Evolutionary conservation across 495 filamentous ascomycete species (phyloP), one percentile per base, ranked within the genome.

Genomic region (Tricharina praecox): DNA sequence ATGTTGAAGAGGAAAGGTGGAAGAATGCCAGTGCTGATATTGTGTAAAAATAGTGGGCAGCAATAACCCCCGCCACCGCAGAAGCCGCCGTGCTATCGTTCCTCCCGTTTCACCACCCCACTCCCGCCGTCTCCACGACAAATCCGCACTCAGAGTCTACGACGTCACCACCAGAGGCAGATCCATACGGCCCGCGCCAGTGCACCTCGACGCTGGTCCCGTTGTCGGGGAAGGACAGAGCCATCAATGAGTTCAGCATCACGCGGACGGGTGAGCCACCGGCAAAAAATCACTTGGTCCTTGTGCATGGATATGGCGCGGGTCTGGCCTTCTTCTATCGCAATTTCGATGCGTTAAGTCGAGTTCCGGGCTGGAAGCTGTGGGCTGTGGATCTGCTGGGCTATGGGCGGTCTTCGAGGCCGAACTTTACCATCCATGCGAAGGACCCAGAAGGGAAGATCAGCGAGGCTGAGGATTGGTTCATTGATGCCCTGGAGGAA

Each of bases 311-410:
- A 30, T 96, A 96, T 63, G 92, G 92, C 32, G 90, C 90, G 0
- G 90, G 90, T 0, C 67, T 97, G 2, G 90, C 85, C 3, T 96
- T 96, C 61, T 97, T 93, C 68, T 97, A 96, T 67, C 84, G 86
- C 63, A 96, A 96, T 58, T 96, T 93, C 47, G 90, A 96, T 59
- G 76, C 77, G 3, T 64, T 97, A 32, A 85, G 74, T 47, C 76
- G 85, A 9, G 62, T 74, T 2, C 67, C 70, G 44, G 85, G 85
- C 13, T 94, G 88, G 88, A 85, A 82, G 59, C 64, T 97, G 16
- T 94, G 84, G 61, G 84, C 88, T 2, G 67, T 97, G 20, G 90
- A 97, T 61, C 71, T 95, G 66, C 70, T 95, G 18, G 90, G 90
- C 45, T 95, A 95, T 82, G 90, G 90, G 45, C 77, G 90, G 55